Evolutionary conservation across 2,329 filamentous ascomycete genomes (phyloP), one percentile per base, ranked within the genome.

Genomic region (Chaetomiaceae sp.): DNA sequence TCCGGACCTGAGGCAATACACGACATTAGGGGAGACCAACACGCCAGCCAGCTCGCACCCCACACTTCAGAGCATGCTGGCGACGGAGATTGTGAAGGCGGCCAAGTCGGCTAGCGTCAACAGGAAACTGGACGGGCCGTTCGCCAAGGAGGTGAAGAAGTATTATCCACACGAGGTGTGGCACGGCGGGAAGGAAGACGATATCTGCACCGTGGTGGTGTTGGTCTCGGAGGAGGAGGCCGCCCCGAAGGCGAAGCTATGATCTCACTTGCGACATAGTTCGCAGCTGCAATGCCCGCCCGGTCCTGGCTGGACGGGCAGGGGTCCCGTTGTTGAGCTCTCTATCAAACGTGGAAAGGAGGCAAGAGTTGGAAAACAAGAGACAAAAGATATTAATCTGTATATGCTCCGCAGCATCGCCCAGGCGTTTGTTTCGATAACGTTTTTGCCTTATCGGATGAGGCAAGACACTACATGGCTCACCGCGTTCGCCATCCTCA

Each of bases 151-250:
- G 68, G 89, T 96, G 17, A 89, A 93, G 66, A 87, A 85, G 63
- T 84, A 87, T 64, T 95, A 88, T 60, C 92, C 93, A 0, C 76
- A 85, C 33, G 92, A 97, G 68, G 81, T 83, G 52, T 99, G 89
- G 82, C 83, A 83, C 52, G 93, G 93, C 51, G 93, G 93, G 46
- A 99, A 99, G 69, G 81, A 95, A 17, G 93, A 99, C 66, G 93
- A 99, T 68, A 96, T 99, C 53, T 92, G 89, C 62, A 89, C 89
- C 4, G 75, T 99, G 44, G 84, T 91, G 13, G 82, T 85, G 27
- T 74, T 96, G 25, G 89, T 88, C 1, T 82, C 88, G 8, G 85
- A 91, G 59, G 81, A 84, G 43, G 55, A 62, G 25, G 55, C 21
- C 46, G 49, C 55, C 21, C 49, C 50, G 8, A 64, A 64, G 60